Percentiles rank a stretch among this genome's conserved stretches.
Conservation (phyloP, 192 early-diverging fungal genomes). For the Gorgonomyces haynaldii region DNA sequence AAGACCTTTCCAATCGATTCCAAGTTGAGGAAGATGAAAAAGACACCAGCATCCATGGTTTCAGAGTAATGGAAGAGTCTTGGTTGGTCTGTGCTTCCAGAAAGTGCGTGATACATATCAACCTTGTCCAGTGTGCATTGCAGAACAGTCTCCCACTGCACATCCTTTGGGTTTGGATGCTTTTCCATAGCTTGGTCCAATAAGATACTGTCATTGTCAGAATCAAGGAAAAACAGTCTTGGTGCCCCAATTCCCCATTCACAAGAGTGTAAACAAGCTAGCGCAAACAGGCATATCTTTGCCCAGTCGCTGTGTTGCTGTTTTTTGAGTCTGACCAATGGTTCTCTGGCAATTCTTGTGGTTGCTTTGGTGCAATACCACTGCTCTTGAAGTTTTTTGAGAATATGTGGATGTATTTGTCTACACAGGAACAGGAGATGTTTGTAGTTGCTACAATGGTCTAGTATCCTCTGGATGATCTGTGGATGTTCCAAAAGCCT, state of each 20-base stretch:
- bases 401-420: too few relatives aligned
- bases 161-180: not conserved
- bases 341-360: too few relatives aligned
- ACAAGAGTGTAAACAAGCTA: not conserved
- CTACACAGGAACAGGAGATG: too few relatives aligned
- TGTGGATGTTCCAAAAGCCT: too few relatives aligned
- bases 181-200: not conserved
- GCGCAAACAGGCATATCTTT: not conserved
- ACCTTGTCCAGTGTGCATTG: not conserved
- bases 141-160: not conserved
- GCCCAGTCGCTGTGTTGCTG: too few relatives aligned
- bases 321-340: too few relatives aligned
- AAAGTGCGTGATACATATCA: not conserved
- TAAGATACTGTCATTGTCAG: not conserved
- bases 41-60: slow-evolving; percentile 9
- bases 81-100: not conserved
- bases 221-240: not conserved
- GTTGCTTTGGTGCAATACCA: too few relatives aligned
- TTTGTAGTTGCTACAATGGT: too few relatives aligned
- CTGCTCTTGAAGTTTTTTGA: too few relatives aligned
- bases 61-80: slow-evolving; percentile 4
- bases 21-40: not conserved
- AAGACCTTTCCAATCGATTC: not conserved
- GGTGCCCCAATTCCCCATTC: slow-evolving; percentile 2
- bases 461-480: too few relatives aligned